Evolutionary conservation across 1,284 basidiomycete genomes (phyloP).

Genomic region (Leccinum pallidistipes): DNA sequence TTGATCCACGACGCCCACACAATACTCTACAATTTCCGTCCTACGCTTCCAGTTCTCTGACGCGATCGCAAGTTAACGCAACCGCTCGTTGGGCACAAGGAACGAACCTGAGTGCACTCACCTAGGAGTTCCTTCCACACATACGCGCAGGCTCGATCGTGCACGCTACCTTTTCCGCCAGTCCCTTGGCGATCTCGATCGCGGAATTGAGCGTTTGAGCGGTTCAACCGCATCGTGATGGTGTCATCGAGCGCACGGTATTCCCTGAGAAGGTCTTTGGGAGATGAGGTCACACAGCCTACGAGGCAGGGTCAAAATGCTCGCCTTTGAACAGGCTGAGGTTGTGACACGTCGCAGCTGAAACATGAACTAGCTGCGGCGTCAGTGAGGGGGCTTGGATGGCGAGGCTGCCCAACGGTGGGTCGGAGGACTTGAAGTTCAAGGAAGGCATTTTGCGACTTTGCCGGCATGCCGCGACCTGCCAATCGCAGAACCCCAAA

Average conservation of each 20-base stretch:
- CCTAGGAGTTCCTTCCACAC: constrained; percentile 85
- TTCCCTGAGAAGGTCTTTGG: constrained; percentile 78
- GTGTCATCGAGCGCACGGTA: constrained; percentile 84
- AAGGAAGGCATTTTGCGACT: constrained; percentile 42
- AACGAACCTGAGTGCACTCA: constrained; percentile 33
- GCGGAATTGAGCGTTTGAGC: constrained; percentile 76
- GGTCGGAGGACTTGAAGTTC: constrained; percentile 46
- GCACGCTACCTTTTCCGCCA: constrained; percentile 47
- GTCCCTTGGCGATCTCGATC: constrained; percentile 58
- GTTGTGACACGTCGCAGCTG: constrained; percentile 73
- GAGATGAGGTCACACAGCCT: constrained; percentile 13
- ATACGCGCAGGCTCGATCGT: constrained; percentile 75
- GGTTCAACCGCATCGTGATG: constrained; percentile 82
- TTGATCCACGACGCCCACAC: constrained; percentile 68
- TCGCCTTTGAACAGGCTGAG: constrained; percentile 80
- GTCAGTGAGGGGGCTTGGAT: constrained; percentile 61
- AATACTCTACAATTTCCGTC: constrained; percentile 78
- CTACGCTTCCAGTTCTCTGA: constrained; percentile 84
- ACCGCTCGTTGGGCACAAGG: constrained; percentile 12
- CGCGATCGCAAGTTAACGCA: constrained; percentile 17
- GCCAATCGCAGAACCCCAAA: constrained; percentile 24
- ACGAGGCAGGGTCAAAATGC: constrained; percentile 7
- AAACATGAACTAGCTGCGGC: constrained; percentile 63
- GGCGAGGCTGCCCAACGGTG: constrained; percentile 64
- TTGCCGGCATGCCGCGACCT: constrained; percentile 31